phyloP scores from a whole-genome alignment of 2,329 filamentous ascomycete species.

The Endocalyx cinctus region DNA sequence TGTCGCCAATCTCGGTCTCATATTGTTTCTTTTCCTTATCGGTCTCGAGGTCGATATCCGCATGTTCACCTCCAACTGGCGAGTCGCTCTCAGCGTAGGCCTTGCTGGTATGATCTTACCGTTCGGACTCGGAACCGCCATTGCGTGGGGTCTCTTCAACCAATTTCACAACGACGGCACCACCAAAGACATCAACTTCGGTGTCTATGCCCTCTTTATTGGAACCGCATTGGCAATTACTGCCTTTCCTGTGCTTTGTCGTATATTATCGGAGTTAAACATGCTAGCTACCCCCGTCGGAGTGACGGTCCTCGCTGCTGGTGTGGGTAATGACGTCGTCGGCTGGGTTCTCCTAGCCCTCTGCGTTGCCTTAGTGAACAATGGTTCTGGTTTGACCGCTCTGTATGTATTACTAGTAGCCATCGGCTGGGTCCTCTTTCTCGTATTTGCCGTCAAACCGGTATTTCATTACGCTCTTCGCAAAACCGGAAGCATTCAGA shows the following conservation, averaged over 20 bases:
- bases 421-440: constrained; percentile 70
- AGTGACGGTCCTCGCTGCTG: constrained; percentile 85
- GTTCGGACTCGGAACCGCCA: constrained; percentile 65
- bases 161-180: constrained; percentile 45
- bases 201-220: constrained; percentile 64
- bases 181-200: constrained; percentile 28
- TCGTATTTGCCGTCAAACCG: constrained; percentile 69
- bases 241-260: constrained; percentile 84
- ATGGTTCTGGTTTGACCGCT: constrained; percentile 73
- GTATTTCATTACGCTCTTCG: constrained; percentile 69
- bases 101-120: constrained; percentile 66
- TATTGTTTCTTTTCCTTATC: constrained; percentile 71
- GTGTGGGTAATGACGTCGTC: constrained; percentile 87
- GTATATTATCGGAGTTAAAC: constrained; percentile 88
- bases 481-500: constrained; percentile 72
- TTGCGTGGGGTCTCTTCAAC: constrained; percentile 67
- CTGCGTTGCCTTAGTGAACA: constrained; percentile 90
- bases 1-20: constrained; percentile 67
- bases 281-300: constrained; percentile 78
- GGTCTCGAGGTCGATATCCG: constrained; percentile 70
- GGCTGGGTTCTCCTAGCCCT: constrained; percentile 91
- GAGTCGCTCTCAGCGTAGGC: constrained; percentile 62
- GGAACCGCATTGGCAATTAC: constrained; percentile 93
- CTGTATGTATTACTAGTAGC: constrained; percentile 78
- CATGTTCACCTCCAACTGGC: constrained; percentile 66